Percentiles rank a stretch among this genome's conserved stretches.
Evolutionary conservation across 192 early-diverging fungal species (phyloP).

Genomic region (Pilobolus umbonatus): DNA sequence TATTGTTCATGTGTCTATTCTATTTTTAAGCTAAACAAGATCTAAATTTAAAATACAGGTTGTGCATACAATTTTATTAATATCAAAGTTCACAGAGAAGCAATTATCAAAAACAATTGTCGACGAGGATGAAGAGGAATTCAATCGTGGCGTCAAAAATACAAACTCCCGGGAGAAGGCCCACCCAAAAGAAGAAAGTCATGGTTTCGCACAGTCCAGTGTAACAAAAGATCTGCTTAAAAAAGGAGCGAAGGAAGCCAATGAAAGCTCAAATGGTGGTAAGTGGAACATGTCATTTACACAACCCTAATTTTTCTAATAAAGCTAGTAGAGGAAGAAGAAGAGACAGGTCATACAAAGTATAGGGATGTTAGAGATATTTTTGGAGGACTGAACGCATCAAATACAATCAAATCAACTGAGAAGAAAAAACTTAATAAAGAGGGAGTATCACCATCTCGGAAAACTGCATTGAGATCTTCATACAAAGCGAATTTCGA

Average conservation of each 20-base stretch:
- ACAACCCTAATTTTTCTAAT: background rate
- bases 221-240: too few species aligned
- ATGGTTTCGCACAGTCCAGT: background rate
- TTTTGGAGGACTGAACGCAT: conserved; percentile 12
- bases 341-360: background rate
- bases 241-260: background rate
- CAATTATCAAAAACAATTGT: conserved; percentile 8
- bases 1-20: background rate
- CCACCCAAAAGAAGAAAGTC: background rate
- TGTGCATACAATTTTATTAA: conserved; percentile 66
- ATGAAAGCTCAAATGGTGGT: background rate
- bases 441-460: conserved; percentile 5
- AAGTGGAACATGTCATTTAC: background rate
- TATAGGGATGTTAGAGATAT: conserved; percentile 34
- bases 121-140: background rate
- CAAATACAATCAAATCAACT: background rate
- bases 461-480: conserved; percentile 6
- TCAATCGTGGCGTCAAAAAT: too few species aligned
- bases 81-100: background rate
- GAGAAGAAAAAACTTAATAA: conserved; percentile 6
- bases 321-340: conserved; percentile 10
- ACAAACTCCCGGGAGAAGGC: too few species aligned
- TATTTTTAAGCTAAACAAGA: background rate
- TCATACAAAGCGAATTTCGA: background rate
- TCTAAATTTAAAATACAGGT: conserved; percentile 40